phyloP scores from a whole-genome alignment of 2,329 filamentous ascomycete species.

The Dactylellina leptospora region DNA sequence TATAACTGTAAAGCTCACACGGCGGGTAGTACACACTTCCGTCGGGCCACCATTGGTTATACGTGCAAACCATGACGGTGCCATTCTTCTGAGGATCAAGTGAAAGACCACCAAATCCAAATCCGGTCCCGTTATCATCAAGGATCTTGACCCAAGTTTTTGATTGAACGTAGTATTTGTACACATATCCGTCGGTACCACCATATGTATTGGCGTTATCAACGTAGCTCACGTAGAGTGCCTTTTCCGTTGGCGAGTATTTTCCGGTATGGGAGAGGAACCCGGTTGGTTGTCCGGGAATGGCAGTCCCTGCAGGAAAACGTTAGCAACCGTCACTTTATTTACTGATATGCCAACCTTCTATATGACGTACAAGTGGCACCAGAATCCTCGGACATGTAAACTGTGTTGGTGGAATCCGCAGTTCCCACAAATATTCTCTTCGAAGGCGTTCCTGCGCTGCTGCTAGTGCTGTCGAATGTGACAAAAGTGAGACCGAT shows the following conservation, averaged over 20 bases:
- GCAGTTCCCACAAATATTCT: conserved; percentile 69
- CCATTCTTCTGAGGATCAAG: conserved; percentile 67
- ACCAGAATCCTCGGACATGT: conserved; percentile 67
- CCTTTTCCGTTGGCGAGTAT: conserved; percentile 65
- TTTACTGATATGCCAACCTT: background rate
- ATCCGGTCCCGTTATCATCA: conserved; percentile 62
- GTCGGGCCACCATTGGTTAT: conserved; percentile 71
- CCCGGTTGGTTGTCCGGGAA: conserved; percentile 64
- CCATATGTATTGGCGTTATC: conserved; percentile 69
- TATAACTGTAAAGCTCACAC: background rate
- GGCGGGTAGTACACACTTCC: conserved; percentile 58
- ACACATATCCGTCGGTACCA: conserved; percentile 66
- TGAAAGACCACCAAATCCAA: conserved; percentile 68
- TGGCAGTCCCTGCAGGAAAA: conserved; percentile 60
- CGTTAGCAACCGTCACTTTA: background rate
- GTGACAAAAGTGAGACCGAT: conserved; percentile 67
- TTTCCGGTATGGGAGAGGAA: conserved; percentile 68
- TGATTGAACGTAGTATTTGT: conserved; percentile 66
- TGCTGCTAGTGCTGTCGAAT: conserved; percentile 65
- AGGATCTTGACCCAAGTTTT: conserved; percentile 68
- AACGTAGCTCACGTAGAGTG: conserved; percentile 67
- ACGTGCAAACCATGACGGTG: conserved; percentile 67
- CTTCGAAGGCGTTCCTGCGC: conserved; percentile 64
- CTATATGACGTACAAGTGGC: conserved; percentile 65
- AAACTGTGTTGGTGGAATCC: conserved; percentile 66